Evolutionary conservation across 371 early-diverging fungal species (phyloP).

Genomic region (Phascolomyces articulosus): DNA sequence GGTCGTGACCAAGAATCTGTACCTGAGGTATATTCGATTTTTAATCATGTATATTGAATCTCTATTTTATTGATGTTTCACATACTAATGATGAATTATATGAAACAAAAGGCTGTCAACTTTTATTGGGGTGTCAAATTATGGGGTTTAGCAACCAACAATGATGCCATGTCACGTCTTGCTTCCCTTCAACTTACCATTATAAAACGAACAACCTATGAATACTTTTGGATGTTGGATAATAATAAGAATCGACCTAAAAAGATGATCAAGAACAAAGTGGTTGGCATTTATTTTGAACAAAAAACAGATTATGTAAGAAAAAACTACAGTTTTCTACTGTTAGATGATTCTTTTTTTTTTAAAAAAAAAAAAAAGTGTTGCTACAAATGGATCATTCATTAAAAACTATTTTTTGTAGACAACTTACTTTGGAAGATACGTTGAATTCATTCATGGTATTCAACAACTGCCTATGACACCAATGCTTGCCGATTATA

Average conservation of each 20-base stretch:
- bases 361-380: too few species aligned
- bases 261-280: slow-evolving; percentile 62
- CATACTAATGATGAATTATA: too few species aligned
- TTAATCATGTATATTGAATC: too few species aligned
- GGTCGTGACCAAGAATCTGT: slow-evolving; percentile 80
- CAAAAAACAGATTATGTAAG: slow-evolving; percentile 75
- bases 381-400: too few species aligned
- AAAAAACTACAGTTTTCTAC: not conserved
- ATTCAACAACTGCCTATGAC: slow-evolving; percentile 85
- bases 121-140: slow-evolving; percentile 75
- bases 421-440: slow-evolving; percentile 69
- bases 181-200: slow-evolving; percentile 57
- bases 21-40: slow-evolving; percentile 54
- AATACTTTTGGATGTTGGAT: slow-evolving; percentile 68
- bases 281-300: slow-evolving; percentile 72
- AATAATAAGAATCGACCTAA: slow-evolving; percentile 51
- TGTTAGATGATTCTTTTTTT: too few species aligned
- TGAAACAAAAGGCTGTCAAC: slow-evolving; percentile 67
- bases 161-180: slow-evolving; percentile 39
- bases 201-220: slow-evolving; percentile 61
- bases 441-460: slow-evolving; percentile 73
- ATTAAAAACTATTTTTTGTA: too few species aligned
- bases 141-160: slow-evolving; percentile 54
- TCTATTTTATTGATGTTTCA: too few species aligned
- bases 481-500: slow-evolving; percentile 57